These are phyloP conservation scores for Phytophthora cryptogea DNA, from an alignment of 352 stramenopile species.

Conservation along the genomic window DNA sequence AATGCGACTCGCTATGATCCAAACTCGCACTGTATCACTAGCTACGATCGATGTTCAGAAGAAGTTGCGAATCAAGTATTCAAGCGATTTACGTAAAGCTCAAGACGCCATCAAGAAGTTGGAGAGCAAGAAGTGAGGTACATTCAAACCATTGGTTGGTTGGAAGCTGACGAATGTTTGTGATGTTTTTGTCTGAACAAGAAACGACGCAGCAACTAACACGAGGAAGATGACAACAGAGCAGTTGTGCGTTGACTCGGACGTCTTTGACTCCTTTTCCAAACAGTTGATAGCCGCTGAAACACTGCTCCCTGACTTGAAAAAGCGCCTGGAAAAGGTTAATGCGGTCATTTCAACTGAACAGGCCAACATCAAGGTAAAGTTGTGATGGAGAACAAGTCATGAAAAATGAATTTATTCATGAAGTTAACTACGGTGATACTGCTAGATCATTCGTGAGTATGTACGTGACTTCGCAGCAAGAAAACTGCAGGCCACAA, in stretches of 20 bases:
- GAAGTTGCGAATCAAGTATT: constrained; percentile 50
- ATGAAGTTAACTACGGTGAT: not conserved
- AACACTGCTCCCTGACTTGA: constrained; percentile 55
- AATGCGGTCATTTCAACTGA: constrained; percentile 48
- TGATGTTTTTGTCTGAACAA: constrained; percentile 1
- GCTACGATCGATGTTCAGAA: constrained; percentile 46
- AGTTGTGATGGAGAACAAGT: not conserved
- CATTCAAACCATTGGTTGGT: not conserved
- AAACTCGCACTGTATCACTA: constrained; percentile 30
- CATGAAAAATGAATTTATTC: not conserved
- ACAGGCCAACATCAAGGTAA: constrained; percentile 56
- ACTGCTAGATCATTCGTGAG: constrained; percentile 43
- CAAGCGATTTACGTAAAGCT: constrained; percentile 47
- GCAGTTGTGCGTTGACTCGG: constrained; percentile 55
- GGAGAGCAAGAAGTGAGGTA: constrained; percentile 43
- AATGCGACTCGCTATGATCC: constrained; percentile 54
- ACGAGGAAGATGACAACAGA: constrained; percentile 27
- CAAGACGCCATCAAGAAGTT: constrained; percentile 47
- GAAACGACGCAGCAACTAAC: constrained; percentile 1
- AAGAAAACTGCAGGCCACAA: constrained; percentile 45
- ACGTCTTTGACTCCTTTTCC: constrained; percentile 68
- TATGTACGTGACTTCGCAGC: constrained; percentile 50
- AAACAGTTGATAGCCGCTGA: constrained; percentile 63
- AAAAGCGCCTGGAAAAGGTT: constrained; percentile 35
- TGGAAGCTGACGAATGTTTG: not conserved